Evolutionary conservation across 2,329 filamentous ascomycete genomes (phyloP), one percentile per base, ranked within the genome.

Genomic region (Aspergillus amoenus): DNA sequence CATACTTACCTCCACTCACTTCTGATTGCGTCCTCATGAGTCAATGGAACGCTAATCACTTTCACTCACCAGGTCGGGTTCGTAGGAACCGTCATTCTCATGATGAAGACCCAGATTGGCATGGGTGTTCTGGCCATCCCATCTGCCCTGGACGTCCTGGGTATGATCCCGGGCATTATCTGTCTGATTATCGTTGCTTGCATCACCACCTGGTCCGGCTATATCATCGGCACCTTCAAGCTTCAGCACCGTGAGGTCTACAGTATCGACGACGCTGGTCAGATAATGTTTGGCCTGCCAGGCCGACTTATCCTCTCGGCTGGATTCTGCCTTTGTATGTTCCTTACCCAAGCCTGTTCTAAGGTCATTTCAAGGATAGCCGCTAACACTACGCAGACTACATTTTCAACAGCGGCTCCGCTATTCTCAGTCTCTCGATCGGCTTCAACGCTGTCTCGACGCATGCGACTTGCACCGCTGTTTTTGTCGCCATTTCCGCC

Each of bases 251-350:
- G 78, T 1, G 75, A 82, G 58, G 81, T 84, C 1, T 83, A 85
- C 64, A 79, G 79, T 46, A 83, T 84, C 72, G 82, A 82, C 43
- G 82, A 85, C 56, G 82, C 81, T 0, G 82, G 82, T 5, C 70
- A 70, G 42, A 78, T 84, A 52, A 73, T 85, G 18, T 82, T 84
- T 54, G 83, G 83, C 3, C 78, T 75, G 2, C 57, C 80, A 5
- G 82, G 82, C 0, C 76, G 80, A 22, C 81, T 82, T 60, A 59
- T 83, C 12, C 73, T 84, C 11, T 55, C 51, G 13, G 18, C 56
- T n/a, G 43, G 24, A 22, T 53, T 40, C 40, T 43, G 42, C 8
- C 50, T 45, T n/a, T 54, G 37, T 53, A 49, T n/a, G 30, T 30
- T 30, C 27, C 27, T 30, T 9, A 30, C 27, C 9, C 9, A 30